Evolutionary conservation across 768 basidiomycete species (phyloP), one percentile per base, ranked within the genome.

Genomic region (Mycena latifolia): DNA sequence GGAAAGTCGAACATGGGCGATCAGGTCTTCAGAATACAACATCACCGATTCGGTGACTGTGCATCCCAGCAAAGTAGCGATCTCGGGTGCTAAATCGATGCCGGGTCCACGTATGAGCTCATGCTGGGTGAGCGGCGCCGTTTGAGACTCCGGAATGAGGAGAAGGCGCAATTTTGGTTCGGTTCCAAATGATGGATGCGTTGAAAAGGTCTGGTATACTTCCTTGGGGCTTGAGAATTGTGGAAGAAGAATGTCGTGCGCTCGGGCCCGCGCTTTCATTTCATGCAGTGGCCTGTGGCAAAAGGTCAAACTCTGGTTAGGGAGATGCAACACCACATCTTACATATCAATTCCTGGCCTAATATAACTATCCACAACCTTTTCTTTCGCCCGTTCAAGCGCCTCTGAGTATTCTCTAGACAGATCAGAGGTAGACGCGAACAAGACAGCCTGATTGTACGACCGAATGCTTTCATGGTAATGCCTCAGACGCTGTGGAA

Each of bases 221-320:
- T 70, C 50, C 18, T 61, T 61, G 15, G 46, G 22, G n/a, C n/a
- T n/a, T n/a, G n/a, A n/a, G n/a, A n/a, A n/a, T n/a, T n/a, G n/a
- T 20, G 71, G 67, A 25, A 75, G 68, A 20, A 39, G 61, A 46
- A 75, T 73, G 31, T 66, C 61, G 41, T 73, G 69, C 17, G 71
- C 72, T 15, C 72, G 71, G 6, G 69, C 71, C 20, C 73, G 28
- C 6, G 69, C 71, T 15, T 48, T n/a, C 37, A 73, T 67, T 5
- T 66, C 52, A 22, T 72, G 55, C 29, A 70, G 37, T 15, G 69
- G 57, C 54, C 71, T 72, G 35, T 25, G 35, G 18, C 1, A 29
- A 41, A 1, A 29, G 53, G 15, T 53, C 12, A 56, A 28, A 24
- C 31, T 28, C 8, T 28, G 33, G 25, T 47, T 20, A 24, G 35